phyloP scores from a whole-genome alignment of 73 alveolate genomes.

The Tetrahymena borealis region DNA sequence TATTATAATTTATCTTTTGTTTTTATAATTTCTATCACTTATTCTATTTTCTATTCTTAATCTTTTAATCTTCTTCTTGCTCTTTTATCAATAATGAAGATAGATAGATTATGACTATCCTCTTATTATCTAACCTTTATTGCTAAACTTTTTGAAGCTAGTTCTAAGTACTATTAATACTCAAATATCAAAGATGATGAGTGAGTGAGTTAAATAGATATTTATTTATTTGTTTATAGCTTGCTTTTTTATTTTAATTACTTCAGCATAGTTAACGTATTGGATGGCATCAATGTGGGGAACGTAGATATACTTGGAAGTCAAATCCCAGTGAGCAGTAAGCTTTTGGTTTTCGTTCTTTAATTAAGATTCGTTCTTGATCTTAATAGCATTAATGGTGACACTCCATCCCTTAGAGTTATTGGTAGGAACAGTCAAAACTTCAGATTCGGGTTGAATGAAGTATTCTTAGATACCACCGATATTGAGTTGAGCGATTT shows the following conservation, averaged over 20 bases:
- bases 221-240: not conserved
- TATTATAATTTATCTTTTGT: too few species aligned
- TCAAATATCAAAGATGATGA: too few species aligned
- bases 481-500: not conserved
- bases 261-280: not conserved
- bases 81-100: too few species aligned
- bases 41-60: too few species aligned
- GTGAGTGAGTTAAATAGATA: too few species aligned
- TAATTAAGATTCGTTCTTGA: not conserved
- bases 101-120: too few species aligned
- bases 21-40: too few species aligned
- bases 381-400: not conserved
- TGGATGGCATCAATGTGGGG: not conserved
- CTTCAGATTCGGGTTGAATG: not conserved
- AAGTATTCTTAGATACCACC: not conserved
- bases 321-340: not conserved
- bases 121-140: too few species aligned
- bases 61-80: too few species aligned
- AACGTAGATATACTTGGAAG: not conserved
- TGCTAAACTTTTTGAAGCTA: too few species aligned
- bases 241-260: not conserved
- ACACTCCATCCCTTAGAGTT: not conserved
- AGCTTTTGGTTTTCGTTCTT: not conserved
- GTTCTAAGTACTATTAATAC: too few species aligned
- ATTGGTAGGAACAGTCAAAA: not conserved